Evolutionary conservation across 768 basidiomycete species (phyloP), one percentile per base, ranked within the genome.

Genomic region (Suillus paluster): DNA sequence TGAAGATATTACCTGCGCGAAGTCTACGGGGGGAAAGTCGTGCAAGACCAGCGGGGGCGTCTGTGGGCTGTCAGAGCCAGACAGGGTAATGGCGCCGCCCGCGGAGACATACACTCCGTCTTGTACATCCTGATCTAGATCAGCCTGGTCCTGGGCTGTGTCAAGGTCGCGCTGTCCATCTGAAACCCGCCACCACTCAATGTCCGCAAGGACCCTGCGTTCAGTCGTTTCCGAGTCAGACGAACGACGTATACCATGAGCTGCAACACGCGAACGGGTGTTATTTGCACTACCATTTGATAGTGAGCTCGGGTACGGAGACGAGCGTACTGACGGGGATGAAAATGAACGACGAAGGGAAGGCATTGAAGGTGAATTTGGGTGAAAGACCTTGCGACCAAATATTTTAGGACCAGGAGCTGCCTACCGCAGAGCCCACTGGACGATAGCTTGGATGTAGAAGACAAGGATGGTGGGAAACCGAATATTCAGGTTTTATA

Each of bases 161-260:
- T 79, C 80, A 67, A 72, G 75, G 65, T 76, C 79, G 60, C 79
- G 79, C 77, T 94, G 91, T 65, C 89, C 87, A 63, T 87, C 90
- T 64, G 83, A 78, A 66, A 93, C 91, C 68, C 81, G 84, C 91
- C 91, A 93, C 91, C 92, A 94, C 73, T 92, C 91, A 70, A 94
- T 89, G 79, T 94, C 92, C 38, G 90, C 91, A 63, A 94, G 82
- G 67, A 94, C 90, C 67, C 90, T 83, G 71, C 92, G 83, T 65
- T 74, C 79, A 66, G 72, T 74, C 39, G 84, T 84, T 70, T 90
- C 87, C 67, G 90, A 90, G 63, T 85, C 88, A 23, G 87, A 86
- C 14, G 89, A 84, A 63, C 91, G 86, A 70, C 89, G 84, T 9
- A 77, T 74, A 58, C 70, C 71, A 38, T 70, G 73, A 54, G 65